phyloP scores from a whole-genome alignment of 371 early-diverging fungal species.

The Syncephalastrum monosporum region DNA sequence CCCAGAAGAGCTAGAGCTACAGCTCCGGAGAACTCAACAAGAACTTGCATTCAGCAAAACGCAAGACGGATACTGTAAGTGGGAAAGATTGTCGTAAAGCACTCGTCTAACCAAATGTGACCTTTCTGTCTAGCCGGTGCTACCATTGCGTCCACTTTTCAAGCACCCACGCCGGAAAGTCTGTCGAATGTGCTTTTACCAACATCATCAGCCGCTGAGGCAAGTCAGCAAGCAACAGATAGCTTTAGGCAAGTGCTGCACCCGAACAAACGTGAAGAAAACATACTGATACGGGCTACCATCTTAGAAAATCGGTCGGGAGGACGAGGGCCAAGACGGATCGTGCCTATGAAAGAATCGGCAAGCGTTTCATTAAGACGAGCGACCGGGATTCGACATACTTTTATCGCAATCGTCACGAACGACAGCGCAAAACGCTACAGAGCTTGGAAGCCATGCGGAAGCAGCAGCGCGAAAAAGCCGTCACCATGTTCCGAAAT shows the following conservation, averaged over 20 bases:
- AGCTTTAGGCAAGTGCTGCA: background rate
- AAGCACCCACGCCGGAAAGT: background rate
- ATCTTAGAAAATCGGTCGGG: background rate
- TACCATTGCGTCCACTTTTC: slow-evolving; percentile 1
- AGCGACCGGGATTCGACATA: slow-evolving; percentile 4
- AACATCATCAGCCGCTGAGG: background rate
- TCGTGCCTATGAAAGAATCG: slow-evolving; percentile 5
- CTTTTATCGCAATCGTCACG: slow-evolving; percentile 40
- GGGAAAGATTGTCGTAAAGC: background rate
- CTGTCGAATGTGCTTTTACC: background rate
- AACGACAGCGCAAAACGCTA: slow-evolving; percentile 25
- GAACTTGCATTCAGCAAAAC: slow-evolving; percentile 52
- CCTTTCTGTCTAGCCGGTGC: background rate
- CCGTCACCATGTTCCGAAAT: slow-evolving; percentile 57
- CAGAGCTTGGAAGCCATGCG: slow-evolving; percentile 19
- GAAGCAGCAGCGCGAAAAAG: slow-evolving; percentile 51
- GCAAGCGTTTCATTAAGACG: slow-evolving; percentile 19
- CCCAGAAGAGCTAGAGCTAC: slow-evolving; percentile 21
- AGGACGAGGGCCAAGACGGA: slow-evolving; percentile 3
- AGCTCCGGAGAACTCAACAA: slow-evolving; percentile 58
- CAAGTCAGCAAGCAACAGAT: slow-evolving; percentile 6
- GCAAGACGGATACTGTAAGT: slow-evolving; percentile 17
- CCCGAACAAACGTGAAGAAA: too few species aligned
- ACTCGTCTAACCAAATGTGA: too few species aligned
- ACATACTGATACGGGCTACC: too few species aligned